Conservation (phyloP, 768 basidiomycete species). For the Scleroderma citrinum region DNA sequence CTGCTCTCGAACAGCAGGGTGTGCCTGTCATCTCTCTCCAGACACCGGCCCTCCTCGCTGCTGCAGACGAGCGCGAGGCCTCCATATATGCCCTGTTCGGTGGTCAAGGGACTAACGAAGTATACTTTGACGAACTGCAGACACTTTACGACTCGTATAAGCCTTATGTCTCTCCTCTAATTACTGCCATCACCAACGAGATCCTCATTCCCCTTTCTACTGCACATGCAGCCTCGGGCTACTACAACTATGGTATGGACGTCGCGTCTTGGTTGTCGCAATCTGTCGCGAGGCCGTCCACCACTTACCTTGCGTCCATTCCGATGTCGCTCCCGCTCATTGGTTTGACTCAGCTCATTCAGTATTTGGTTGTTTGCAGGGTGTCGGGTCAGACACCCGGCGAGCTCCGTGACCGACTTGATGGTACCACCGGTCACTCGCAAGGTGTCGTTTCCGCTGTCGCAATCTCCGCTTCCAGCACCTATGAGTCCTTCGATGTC, state of each 20-base stretch:
- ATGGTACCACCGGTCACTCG: slow-evolving; percentile 93
- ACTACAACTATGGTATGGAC: slow-evolving; percentile 79
- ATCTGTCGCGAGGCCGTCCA: slow-evolving; percentile 60
- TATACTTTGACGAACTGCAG: slow-evolving; percentile 96
- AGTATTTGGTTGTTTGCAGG: slow-evolving; percentile 80
- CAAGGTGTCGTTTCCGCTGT: slow-evolving; percentile 97
- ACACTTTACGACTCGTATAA: slow-evolving; percentile 86
- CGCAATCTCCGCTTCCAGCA: slow-evolving; percentile 72
- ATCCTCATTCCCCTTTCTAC: slow-evolving; percentile 68
- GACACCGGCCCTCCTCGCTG: slow-evolving; percentile 62
- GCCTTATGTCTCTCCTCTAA: slow-evolving; percentile 74
- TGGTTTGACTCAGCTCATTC: slow-evolving; percentile 90
- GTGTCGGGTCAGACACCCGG: slow-evolving; percentile 73
- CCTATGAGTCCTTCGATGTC: slow-evolving; percentile 64
- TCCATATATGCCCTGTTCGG: slow-evolving; percentile 92
- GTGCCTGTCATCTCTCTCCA: slow-evolving; percentile 55
- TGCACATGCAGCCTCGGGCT: slow-evolving; percentile 48
- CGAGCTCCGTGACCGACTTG: slow-evolving; percentile 67
- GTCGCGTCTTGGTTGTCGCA: slow-evolving; percentile 81
- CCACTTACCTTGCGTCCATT: slow-evolving; percentile 85
- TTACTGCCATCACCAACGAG: slow-evolving; percentile 54
- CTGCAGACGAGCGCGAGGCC: slow-evolving; percentile 54
- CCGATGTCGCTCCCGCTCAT: slow-evolving; percentile 95
- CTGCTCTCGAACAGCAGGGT: slow-evolving; percentile 55
- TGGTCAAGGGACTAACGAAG: slow-evolving; percentile 96